These are phyloP conservation scores for Candida montana DNA, from an alignment of 805 yeast species.

Conservation along the genomic window DNA sequence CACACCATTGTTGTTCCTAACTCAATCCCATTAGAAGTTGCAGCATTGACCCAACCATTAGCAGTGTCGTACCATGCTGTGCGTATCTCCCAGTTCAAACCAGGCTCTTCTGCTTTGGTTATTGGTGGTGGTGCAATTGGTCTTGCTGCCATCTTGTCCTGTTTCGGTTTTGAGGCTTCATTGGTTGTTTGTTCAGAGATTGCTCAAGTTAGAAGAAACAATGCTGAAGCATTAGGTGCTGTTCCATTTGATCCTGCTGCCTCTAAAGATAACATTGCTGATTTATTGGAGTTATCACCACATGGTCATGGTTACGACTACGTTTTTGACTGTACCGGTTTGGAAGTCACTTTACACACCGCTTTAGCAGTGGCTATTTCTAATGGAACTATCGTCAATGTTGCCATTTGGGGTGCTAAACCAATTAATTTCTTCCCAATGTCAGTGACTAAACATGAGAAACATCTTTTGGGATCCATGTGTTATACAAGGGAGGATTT, in stretches of 20 bases:
- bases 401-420: constrained; percentile 59
- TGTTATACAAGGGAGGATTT: constrained; percentile 56
- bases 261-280: constrained; percentile 31
- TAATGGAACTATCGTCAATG: constrained; percentile 55
- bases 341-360: constrained; percentile 47
- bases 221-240: constrained; percentile 44
- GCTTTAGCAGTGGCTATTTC: constrained; percentile 45
- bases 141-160: constrained; percentile 42
- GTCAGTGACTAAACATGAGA: constrained; percentile 52
- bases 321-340: constrained; percentile 51
- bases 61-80: constrained; percentile 60
- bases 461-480: constrained; percentile 53
- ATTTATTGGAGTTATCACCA: constrained; percentile 34
- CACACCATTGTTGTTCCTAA: constrained; percentile 39
- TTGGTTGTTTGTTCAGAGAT: constrained; percentile 47
- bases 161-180: constrained; percentile 40
- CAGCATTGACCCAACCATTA: constrained; percentile 54
- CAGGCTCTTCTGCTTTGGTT: constrained; percentile 43
- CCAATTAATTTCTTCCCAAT: constrained; percentile 48
- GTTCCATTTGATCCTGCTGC: constrained; percentile 44
- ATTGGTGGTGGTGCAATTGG: constrained; percentile 56
- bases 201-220: constrained; percentile 41
- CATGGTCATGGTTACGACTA: constrained; percentile 42
- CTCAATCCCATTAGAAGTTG: constrained; percentile 35
- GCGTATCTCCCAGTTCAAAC: constrained; percentile 31